Percentiles rank a stretch among this genome's conserved stretches.
Conservation (phyloP, 306 rosid species). For the Vachellia collinsii region DNA sequence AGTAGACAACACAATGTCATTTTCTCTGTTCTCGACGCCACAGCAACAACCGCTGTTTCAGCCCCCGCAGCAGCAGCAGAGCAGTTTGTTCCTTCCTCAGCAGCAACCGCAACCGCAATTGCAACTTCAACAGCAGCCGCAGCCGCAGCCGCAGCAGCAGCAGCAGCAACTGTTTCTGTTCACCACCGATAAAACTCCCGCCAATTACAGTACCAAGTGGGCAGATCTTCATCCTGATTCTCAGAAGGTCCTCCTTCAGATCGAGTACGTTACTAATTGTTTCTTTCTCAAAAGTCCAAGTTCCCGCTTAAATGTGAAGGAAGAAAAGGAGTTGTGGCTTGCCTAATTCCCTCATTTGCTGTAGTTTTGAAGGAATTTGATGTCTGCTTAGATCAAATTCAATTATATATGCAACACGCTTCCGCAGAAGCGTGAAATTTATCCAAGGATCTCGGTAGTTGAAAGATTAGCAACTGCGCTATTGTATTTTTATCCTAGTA, state of each 20-base stretch:
- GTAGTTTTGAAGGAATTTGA: neutral
- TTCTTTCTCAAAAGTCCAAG: constrained; percentile 13
- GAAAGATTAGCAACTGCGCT: neutral
- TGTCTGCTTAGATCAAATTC: neutral
- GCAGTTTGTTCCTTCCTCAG: constrained; percentile 45
- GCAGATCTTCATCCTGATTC: constrained; percentile 93
- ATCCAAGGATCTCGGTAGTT: neutral
- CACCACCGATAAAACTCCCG: constrained; percentile 77
- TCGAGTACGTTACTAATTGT: constrained; percentile 59
- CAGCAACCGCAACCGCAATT: constrained; percentile 37
- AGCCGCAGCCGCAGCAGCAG: constrained; percentile 45
- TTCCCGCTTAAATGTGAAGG: constrained; percentile 18
- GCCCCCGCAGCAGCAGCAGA: constrained; percentile 53
- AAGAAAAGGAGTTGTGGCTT: neutral
- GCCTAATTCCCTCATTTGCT: neutral
- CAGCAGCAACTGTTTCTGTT: constrained; percentile 59
- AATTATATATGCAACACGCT: neutral
- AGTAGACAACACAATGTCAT: constrained; percentile 58
- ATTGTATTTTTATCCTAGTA: neutral
- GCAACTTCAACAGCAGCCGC: constrained; percentile 36
- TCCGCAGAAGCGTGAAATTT: neutral
- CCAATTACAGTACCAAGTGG: constrained; percentile 89
- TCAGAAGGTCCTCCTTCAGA: constrained; percentile 85
- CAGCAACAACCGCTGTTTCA: constrained; percentile 65
- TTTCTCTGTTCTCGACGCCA: constrained; percentile 74